Conservation (phyloP, 306 rosid genomes). For the Cucumis sativus region Cucumber_9930_V3 NC_026657.2:32873001-32873500, state of each 20-base stretch:
- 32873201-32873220: conserved; percentile 73
- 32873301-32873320: conserved; percentile 11
- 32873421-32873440: conserved; percentile 23
- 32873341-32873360: conserved; percentile 18
- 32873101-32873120: conserved; percentile 86
- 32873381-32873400: conserved; percentile 70
- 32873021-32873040: not conserved
- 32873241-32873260: conserved; percentile 49
- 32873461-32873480: conserved; percentile 28
- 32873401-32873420: conserved; percentile 25
- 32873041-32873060: not conserved
- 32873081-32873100: conserved; percentile 96
- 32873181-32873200: conserved; percentile 48
- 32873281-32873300: conserved; percentile 21
- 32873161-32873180: conserved; percentile 43
- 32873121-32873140: conserved; percentile 76
- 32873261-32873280: conserved; percentile 51
- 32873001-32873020: not conserved
- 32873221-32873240: conserved; percentile 55
- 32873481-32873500: conserved; percentile 74
- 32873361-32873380: conserved; percentile 40
- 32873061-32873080: conserved; percentile 44
- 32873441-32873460: conserved; percentile 28
- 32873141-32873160: conserved; percentile 72
- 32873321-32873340: conserved; percentile 17